These are phyloP conservation scores for Acacia pycnantha DNA, from an alignment of 331 rosid genomes.

Conservation along the genomic window DNA sequence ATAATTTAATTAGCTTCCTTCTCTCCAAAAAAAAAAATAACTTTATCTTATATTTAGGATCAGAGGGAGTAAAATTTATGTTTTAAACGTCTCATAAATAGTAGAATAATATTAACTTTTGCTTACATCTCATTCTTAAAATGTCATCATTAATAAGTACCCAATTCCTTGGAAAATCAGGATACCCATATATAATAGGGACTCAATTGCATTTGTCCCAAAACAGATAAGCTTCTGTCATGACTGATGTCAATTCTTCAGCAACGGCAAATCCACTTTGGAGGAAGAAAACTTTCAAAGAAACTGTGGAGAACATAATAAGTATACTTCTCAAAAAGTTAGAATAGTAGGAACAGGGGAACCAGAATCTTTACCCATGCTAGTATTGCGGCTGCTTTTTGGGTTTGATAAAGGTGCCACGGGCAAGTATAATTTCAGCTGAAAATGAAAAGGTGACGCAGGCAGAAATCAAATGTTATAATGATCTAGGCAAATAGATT, in stretches of 20 bases:
- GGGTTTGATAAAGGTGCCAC: constrained; percentile 84
- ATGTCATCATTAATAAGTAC: background rate
- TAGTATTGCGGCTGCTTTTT: constrained; percentile 92
- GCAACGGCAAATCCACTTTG: background rate
- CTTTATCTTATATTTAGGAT: too few relatives aligned
- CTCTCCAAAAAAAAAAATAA: too few relatives aligned
- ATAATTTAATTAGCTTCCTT: too few relatives aligned
- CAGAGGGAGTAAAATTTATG: background rate
- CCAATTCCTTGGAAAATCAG: background rate
- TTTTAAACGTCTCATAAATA: background rate
- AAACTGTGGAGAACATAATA: background rate
- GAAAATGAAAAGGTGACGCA: constrained; percentile 38
- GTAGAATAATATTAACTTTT: background rate
- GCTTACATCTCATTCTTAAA: background rate
- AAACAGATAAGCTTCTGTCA: constrained; percentile 5
- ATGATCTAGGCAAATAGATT: constrained; percentile 3
- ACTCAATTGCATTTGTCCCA: constrained; percentile 1
- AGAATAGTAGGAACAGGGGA: constrained; percentile 25
- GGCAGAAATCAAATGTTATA: constrained; percentile 10
- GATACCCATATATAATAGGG: background rate
- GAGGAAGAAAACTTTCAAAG: background rate
- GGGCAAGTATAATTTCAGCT: constrained; percentile 89
- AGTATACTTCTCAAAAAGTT: background rate
- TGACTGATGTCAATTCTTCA: background rate
- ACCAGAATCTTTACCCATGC: constrained; percentile 63